Base-by-base conservation (phyloP, 441 rosid species). In the Erysimum cheiri region DNA sequence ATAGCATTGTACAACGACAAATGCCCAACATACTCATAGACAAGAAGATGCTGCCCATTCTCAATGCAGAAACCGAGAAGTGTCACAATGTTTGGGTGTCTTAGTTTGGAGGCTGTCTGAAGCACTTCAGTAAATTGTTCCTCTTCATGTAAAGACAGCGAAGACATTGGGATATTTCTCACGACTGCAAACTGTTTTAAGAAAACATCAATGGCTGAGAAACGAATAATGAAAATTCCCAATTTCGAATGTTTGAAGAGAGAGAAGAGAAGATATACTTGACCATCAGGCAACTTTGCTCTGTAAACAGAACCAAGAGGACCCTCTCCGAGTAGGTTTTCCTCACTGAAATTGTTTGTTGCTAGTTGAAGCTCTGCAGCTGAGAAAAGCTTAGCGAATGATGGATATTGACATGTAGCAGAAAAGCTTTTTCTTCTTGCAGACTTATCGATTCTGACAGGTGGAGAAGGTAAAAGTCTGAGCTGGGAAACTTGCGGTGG, bases 291-390 rank as follows among this genome's bases (percentile, higher is more conserved):
- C 58, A 87, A 85, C 76, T 85, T 81, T 12, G 96, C 96, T 86
- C 76, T 89, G 87, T 92, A 91, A 69, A 92, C 91, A 77, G 96
- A 82, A 75, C 98, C 98, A 64, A 92, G 90, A 64, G 98, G 89
- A 78, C 98, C 99, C 72, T 85, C 85, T 68, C 93, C 93, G 46
- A 92, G 84, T 66, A 89, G 82, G 64, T 91, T 91, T 67, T 85
- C 88, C 81, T 87, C 85, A 64, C 90, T 81, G 79, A 96, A 96
- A 81, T 64, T 76, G 75, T 85, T 84, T 28, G 98, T 92, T 54
- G 95, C 96, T 57, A 72, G 78, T 70, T 88, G 93, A 75, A 96
- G 90, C 75, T 92, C 98, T 50, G 88, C 85, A 72, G 87, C 73
- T 14, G 85, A 81, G 79, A 82, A 92, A 57, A 77, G 76, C 80